These are phyloP conservation scores for Starmerella vaccinii DNA, from an alignment of 805 yeast species.

Conservation along the genomic window DNA sequence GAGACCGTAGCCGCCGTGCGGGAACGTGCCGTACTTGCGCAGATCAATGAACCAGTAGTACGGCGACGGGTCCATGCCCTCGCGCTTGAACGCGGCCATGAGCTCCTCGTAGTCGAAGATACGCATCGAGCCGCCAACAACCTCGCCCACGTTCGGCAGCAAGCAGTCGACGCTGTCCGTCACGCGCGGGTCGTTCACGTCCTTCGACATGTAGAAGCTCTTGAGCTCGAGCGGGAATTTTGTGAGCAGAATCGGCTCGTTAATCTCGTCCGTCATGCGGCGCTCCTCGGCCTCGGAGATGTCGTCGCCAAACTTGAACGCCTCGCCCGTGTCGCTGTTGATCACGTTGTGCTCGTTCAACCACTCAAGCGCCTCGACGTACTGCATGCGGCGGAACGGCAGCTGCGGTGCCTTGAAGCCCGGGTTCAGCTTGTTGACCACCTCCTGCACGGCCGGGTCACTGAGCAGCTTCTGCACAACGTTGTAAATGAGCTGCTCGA, in stretches of 20 bases:
- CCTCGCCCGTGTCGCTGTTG: conserved; percentile 81
- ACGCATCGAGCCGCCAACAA: conserved; percentile 99
- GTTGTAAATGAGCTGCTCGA: conserved; percentile 66
- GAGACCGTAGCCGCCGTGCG: conserved; percentile 98
- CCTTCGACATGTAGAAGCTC: conserved; percentile 95
- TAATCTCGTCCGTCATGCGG: conserved; percentile 91
- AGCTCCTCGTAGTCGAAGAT: conserved; percentile 71
- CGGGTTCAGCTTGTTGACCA: conserved; percentile 87
- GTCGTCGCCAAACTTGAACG: conserved; percentile 94
- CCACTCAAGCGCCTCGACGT: conserved; percentile 88
- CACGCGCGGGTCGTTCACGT: conserved; percentile 81
- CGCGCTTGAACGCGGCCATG: conserved; percentile 85
- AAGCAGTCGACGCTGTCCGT: conserved; percentile 97
- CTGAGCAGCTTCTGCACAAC: conserved; percentile 66
- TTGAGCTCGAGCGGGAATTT: conserved; percentile 96
- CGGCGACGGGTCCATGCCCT: conserved; percentile 66
- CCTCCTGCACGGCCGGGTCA: conserved; percentile 87
- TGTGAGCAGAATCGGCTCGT: conserved; percentile 81
- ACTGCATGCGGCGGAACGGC: conserved; percentile 88
- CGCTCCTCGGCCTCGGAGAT: conserved; percentile 99
- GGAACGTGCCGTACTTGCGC: conserved; percentile 93
- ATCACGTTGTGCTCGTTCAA: conserved; percentile 87
- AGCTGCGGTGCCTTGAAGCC: conserved; percentile 65
- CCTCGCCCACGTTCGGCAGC: conserved; percentile 99
- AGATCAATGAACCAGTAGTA: conserved; percentile 96